Percentiles rank a stretch among this genome's conserved stretches.
phyloP scores from a whole-genome alignment of 148 eudicot genomes.

The Gaultheria prostrata region DNA sequence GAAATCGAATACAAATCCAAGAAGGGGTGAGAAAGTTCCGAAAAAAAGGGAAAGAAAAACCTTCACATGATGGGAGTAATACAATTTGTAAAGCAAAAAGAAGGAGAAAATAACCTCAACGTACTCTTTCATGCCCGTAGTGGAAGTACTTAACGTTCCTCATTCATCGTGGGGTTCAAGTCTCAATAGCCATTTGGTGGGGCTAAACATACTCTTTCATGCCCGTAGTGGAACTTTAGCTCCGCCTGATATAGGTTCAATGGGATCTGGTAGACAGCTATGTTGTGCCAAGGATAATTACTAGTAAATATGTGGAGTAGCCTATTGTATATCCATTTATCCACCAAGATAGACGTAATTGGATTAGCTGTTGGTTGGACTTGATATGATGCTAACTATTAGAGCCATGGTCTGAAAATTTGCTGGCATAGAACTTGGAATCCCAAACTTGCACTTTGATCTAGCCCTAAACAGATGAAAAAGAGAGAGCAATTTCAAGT shows the following conservation, averaged over 20 bases:
- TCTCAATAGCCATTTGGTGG: not conserved
- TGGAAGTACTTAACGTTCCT: not conserved
- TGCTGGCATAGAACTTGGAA: not conserved
- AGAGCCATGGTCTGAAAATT: not conserved
- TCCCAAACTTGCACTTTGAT: conserved; percentile 1
- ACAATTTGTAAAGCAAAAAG: too few species aligned
- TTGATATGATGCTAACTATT: not conserved
- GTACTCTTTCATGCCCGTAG: too few species aligned
- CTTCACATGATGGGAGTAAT: too few species aligned
- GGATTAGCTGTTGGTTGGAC: not conserved
- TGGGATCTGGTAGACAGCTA: too few species aligned
- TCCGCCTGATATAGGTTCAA: not conserved
- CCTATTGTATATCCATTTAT: not conserved
- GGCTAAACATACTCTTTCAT: not conserved
- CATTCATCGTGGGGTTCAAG: not conserved
- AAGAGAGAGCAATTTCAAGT: not conserved
- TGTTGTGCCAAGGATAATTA: too few species aligned
- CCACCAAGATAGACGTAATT: not conserved
- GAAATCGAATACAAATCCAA: too few species aligned
- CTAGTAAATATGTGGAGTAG: not conserved
- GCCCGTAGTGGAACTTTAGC: not conserved
- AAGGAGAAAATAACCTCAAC: too few species aligned
- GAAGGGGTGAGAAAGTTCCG: too few species aligned
- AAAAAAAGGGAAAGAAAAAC: too few species aligned
- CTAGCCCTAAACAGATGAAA: not conserved